Base-by-base conservation (phyloP, 2,329 filamentous ascomycete species). In the Fusarium chlamydosporum region DNA sequence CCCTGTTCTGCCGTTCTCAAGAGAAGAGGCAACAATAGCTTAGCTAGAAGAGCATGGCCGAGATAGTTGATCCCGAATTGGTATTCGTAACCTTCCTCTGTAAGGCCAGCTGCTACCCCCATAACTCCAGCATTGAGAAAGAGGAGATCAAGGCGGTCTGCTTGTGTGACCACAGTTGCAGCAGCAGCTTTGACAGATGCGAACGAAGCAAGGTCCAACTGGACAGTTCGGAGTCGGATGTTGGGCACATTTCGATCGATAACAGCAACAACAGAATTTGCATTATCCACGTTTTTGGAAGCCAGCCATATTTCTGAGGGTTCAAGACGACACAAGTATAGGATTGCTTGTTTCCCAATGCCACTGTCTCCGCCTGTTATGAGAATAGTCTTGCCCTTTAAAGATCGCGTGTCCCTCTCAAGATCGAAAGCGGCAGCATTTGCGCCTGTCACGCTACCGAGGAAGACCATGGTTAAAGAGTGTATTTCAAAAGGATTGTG, bases 41-140 rank as follows among this genome's bases (percentile, higher is more conserved):
- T 48, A 10, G 45, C 8, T 6, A 48, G 23, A 5, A 48, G 33
- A 7, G 45, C 45, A 48, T 48, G 45, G 8, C 45, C 45, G 7
- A 48, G 45, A 20, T 48, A 20, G 13, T 48, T 48, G 33, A 48
- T 37, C 5, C 45, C 45, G 16, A 48, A 48, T n/a, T 48, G 45
- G 20, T 35, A 37, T 11, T 48, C 33, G 15, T 48, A 48, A 13
- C 46, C 33, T 6, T 48, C 46, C 11, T 23, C 33, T 4, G 46
- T 48, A 6, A 48, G 15, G 10, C n/a, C 9, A 7, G 46, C 46
- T n/a, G 46, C 10, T 4, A 48, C 7, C n/a, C 46, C 46, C 46
- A 48, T 48, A 6, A 48, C 46, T 26, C 46, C 46, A 13, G 33
- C 46, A 18, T 48, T 35, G 16, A 48, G 46, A 11, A 48, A 48